Conservation (phyloP, 257 asterid species). For the Primulina tabacum region DNA sequence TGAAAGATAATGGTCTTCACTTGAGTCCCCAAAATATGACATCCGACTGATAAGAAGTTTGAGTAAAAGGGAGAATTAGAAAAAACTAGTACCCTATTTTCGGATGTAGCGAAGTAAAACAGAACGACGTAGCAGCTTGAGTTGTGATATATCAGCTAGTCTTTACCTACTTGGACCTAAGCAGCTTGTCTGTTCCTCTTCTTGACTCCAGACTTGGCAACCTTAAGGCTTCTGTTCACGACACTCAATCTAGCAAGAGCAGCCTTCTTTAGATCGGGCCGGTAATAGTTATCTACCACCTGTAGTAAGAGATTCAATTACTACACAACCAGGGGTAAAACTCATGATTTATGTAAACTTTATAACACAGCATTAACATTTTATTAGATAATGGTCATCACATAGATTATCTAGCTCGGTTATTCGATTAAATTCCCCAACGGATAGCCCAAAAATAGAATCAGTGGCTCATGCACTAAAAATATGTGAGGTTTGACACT, state of each 20-base stretch:
- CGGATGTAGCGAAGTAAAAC: background rate
- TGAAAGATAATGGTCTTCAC: background rate
- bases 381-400: background rate
- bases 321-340: background rate
- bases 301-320: slow-evolving; percentile 23
- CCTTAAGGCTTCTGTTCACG: slow-evolving; percentile 85
- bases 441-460: background rate
- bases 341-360: background rate
- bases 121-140: slow-evolving; percentile 13
- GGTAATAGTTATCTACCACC: slow-evolving; percentile 77
- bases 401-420: too few relatives aligned
- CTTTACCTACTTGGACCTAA: slow-evolving; percentile 25
- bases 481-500: background rate
- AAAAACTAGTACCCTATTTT: slow-evolving; percentile 19
- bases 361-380: background rate
- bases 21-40: background rate
- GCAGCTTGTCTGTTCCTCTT: slow-evolving; percentile 80
- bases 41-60: background rate
- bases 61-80: slow-evolving; percentile 7
- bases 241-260: slow-evolving; percentile 85
- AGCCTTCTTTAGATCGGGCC: slow-evolving; percentile 92
- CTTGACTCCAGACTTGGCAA: slow-evolving; percentile 85
- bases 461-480: background rate
- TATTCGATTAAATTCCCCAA: too few relatives aligned
- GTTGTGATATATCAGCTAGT: slow-evolving; percentile 11